Evolutionary conservation across 2,329 filamentous ascomycete genomes (phyloP).

Genomic region (Ambrosiella cleistominuta): DNA sequence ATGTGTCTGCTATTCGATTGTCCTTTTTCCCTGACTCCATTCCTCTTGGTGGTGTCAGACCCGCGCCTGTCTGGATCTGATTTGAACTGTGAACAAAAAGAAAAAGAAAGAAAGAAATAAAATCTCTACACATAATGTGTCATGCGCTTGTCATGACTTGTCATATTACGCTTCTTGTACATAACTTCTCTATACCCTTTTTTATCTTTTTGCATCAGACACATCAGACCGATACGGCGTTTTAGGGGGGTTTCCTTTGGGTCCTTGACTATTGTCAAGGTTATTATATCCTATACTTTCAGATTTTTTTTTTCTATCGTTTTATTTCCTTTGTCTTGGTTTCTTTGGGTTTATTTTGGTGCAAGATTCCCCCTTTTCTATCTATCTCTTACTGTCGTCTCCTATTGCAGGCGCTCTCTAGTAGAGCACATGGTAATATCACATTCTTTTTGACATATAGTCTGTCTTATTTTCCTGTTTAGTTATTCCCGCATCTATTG

Average conservation of each 20-base stretch:
- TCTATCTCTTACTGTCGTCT: neutral
- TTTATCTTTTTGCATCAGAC: neutral
- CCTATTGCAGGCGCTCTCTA: neutral
- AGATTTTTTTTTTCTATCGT: neutral
- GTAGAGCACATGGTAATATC: neutral
- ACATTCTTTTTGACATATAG: neutral
- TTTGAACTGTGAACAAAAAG: neutral
- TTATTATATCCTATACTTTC: neutral
- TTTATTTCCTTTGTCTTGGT: constrained; percentile 5
- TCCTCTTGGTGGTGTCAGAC: constrained; percentile 12
- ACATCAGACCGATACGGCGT: constrained; percentile 6
- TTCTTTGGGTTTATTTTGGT: neutral
- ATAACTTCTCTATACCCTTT: constrained; percentile 7
- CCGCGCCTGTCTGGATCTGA: constrained; percentile 32
- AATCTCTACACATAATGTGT: neutral
- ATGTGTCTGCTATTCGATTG: constrained; percentile 54
- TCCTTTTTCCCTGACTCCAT: constrained; percentile 35
- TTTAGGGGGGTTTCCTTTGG: neutral
- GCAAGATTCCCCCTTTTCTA: neutral
- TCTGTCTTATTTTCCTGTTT: neutral
- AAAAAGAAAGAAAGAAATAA: neutral
- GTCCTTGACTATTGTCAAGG: neutral
- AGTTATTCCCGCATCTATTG: neutral
- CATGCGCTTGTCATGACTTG: neutral
- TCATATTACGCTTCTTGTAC: constrained; percentile 1